Evolutionary conservation across 176 grass and related monocot genomes (phyloP).

Genomic region (Typha latifolia): DNA sequence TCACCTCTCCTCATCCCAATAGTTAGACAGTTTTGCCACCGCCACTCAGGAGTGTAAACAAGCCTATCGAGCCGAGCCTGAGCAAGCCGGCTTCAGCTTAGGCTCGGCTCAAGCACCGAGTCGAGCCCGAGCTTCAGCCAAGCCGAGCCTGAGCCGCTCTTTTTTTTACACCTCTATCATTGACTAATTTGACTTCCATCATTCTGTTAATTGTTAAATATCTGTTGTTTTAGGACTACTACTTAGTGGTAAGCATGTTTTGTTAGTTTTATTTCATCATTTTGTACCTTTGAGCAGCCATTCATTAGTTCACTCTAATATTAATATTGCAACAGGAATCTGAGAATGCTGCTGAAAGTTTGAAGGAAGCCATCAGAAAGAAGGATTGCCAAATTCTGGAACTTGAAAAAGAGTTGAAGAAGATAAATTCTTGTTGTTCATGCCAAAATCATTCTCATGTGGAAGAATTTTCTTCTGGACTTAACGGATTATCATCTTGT

Average conservation of each 20-base stretch:
- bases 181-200: no score
- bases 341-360: slow-evolving; percentile 27
- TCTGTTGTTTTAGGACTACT: background rate
- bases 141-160: no score
- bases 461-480: slow-evolving; percentile 12
- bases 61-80: no score
- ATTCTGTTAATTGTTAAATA: no score
- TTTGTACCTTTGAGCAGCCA: background rate
- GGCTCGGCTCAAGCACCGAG: no score
- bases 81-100: no score
- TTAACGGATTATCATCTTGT: slow-evolving; percentile 9
- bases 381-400: slow-evolving; percentile 24
- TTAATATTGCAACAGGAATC: slow-evolving; percentile 39
- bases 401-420: slow-evolving; percentile 35
- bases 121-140: no score
- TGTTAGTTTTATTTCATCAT: background rate
- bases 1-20: no score
- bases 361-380: slow-evolving; percentile 28
- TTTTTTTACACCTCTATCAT: no score
- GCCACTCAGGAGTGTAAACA: no score
- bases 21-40: no score
- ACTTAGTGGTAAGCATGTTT: background rate
- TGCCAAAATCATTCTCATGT: slow-evolving; percentile 15
- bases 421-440: slow-evolving; percentile 24
- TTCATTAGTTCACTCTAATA: slow-evolving; percentile 5